Evolutionary conservation across 352 stramenopile genomes (phyloP), one percentile per base, ranked within the genome.

Genomic region (Hyaloperonospora brassicae): DNA sequence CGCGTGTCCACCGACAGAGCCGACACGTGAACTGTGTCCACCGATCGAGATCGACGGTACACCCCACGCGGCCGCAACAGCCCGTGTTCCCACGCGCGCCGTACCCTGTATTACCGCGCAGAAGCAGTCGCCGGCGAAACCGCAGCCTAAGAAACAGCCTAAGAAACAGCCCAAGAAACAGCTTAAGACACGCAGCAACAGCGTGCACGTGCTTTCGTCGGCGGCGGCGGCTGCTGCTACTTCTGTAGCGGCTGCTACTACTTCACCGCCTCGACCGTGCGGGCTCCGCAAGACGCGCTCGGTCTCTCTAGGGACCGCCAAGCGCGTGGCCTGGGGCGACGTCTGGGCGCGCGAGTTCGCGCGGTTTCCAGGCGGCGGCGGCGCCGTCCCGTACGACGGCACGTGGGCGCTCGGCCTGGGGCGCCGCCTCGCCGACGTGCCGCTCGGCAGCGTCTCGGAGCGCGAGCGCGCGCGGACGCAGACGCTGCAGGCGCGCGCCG

Each of bases 371-470:
- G 84, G 84, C 13, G 84, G 84, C 12, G 84, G 84, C 44, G 57
- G 79, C 17, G 73, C 77, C 14, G 78, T 93, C 10, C 84, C 84
- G 0, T 89, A 90, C 57, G 77, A 91, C 51, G 84, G 84, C 31
- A 88, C 81, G 39, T 93, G 81, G 81, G 81, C 84, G 0, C 52
- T 93, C 6, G 84, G 84, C 1, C 72, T 93, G 2, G 84, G 84
- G 23, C 66, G 64, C 3, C 63, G 59, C n/a, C 50, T 89, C 1
- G 70, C 66, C 2, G 81, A 93, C 42, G 62, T 93, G 0, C 50
- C 83, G 43, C 65, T 92, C 2, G 84, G 84, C 24, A 87, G 61
- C 50, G 84, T 93, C 14, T 44, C 84, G 2, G 75, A 89, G 24
- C 68, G 87, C 34, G 79, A 92, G 43, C 61, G 86, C 55, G 46